These are phyloP conservation scores for Monosporascus sp. DNA, from an alignment of 2,329 filamentous ascomycete genomes.

Conservation along the genomic window DNA sequence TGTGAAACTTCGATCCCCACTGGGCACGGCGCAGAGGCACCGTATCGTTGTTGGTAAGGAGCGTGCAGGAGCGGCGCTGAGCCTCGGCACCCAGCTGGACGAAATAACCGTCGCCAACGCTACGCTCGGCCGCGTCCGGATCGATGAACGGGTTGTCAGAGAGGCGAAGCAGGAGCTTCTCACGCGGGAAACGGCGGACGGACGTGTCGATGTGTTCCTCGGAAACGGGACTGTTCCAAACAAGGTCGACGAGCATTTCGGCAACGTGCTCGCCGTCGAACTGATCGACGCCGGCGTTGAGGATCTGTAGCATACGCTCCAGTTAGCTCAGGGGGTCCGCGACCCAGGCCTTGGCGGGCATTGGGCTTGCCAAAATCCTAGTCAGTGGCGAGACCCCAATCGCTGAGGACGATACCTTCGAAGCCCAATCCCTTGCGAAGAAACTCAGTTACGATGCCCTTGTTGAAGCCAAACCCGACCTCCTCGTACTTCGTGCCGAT, in stretches of 20 bases:
- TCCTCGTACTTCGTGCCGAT: conserved; percentile 41
- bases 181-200: conserved; percentile 39
- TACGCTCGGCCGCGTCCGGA: conserved; percentile 31
- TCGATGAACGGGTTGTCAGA: conserved; percentile 49
- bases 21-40: no score
- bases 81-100: conserved; percentile 30
- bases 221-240: conserved; percentile 33
- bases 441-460: conserved; percentile 44
- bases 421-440: conserved; percentile 44
- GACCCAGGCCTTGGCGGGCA: conserved; percentile 47
- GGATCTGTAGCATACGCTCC: conserved; percentile 36
- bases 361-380: conserved; percentile 32
- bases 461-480: conserved; percentile 48
- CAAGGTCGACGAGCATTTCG: conserved; percentile 44
- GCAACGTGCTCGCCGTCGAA: conserved; percentile 45
- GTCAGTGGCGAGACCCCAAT: conserved; percentile 50
- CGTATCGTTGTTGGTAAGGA: no score
- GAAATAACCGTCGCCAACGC: conserved; percentile 42
- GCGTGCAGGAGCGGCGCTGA: conserved; percentile 22
- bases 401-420: conserved; percentile 45
- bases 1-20: no score
- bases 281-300: conserved; percentile 48
- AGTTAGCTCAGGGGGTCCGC: conserved; percentile 39
- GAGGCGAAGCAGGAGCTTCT: conserved; percentile 48
- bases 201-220: conserved; percentile 42